Conservation (phyloP, 805 yeast genomes). For the Saturnispora galanensis region DNA sequence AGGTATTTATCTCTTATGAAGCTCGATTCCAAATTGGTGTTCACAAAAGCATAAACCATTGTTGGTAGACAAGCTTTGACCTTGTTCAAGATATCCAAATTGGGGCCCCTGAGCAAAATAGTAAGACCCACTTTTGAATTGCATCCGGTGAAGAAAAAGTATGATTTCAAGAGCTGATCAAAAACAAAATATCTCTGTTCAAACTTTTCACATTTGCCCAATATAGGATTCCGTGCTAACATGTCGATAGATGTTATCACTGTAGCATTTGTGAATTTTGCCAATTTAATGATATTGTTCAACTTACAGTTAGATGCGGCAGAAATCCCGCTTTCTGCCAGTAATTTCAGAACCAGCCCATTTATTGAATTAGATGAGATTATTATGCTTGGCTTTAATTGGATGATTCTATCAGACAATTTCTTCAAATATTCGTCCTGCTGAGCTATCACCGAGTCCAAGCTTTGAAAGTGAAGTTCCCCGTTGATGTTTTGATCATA, state of each 20-base stretch:
- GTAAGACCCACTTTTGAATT: conserved; percentile 71
- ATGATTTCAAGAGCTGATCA: conserved; percentile 52
- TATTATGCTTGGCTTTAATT: conserved; percentile 69
- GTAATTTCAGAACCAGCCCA: conserved; percentile 65
- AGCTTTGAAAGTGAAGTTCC: conserved; percentile 14
- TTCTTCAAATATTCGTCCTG: conserved; percentile 78
- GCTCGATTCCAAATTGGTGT: conserved; percentile 69
- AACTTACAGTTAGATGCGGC: conserved; percentile 78
- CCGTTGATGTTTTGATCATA: conserved; percentile 46
- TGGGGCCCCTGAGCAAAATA: conserved; percentile 74
- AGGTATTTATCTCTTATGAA: conserved; percentile 63
- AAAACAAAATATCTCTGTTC: conserved; percentile 59
- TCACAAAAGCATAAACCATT: conserved; percentile 68
- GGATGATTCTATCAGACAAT: conserved; percentile 65
- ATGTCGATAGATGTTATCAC: conserved; percentile 80
- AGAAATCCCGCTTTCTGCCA: conserved; percentile 67
- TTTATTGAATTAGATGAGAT: conserved; percentile 72
- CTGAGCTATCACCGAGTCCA: conserved; percentile 64
- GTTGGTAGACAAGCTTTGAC: conserved; percentile 75
- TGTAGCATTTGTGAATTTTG: conserved; percentile 75
- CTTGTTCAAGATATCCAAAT: conserved; percentile 47
- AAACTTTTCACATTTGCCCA: conserved; percentile 69
- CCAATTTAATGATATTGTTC: conserved; percentile 66
- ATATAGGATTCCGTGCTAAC: conserved; percentile 55
- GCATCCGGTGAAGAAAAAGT: conserved; percentile 73